phyloP scores from a whole-genome alignment of 208 protist genomes.

The Acanthamoeba culbertsoni region DNA sequence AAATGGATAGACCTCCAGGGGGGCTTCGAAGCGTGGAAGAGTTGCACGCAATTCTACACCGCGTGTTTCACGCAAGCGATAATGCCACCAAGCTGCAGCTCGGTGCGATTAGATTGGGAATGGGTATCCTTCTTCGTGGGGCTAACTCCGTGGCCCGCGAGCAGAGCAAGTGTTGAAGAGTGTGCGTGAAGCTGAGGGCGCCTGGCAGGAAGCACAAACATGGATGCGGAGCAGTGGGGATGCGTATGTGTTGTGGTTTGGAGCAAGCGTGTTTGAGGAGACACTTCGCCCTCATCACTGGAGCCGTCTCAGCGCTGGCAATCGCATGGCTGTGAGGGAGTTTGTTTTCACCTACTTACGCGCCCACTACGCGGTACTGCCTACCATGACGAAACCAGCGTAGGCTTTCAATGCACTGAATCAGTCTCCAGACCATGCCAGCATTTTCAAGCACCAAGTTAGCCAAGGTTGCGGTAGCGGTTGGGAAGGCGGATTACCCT shows the following conservation, averaged over 20 bases:
- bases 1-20: too few species aligned
- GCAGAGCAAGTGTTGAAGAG: neutral
- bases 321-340: neutral
- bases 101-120: neutral
- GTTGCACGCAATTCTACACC: neutral
- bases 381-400: neutral
- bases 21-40: neutral
- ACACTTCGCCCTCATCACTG: neutral
- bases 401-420: too few species aligned
- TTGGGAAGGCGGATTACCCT: neutral
- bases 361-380: neutral
- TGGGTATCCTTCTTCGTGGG: neutral
- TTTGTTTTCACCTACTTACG: neutral
- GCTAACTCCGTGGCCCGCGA: neutral
- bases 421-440: neutral
- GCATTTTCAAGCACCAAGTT: neutral
- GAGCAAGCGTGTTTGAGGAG: neutral
- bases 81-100: neutral
- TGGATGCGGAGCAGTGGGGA: neutral
- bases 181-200: neutral
- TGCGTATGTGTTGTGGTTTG: slow-evolving; percentile 3
- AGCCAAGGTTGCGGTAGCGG: neutral
- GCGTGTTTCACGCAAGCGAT: neutral
- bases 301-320: neutral
- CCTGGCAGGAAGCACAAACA: neutral